These are phyloP conservation scores for Harringtonia aguacate DNA, from an alignment of 2,329 filamentous ascomycete genomes.

Conservation along the genomic window DNA sequence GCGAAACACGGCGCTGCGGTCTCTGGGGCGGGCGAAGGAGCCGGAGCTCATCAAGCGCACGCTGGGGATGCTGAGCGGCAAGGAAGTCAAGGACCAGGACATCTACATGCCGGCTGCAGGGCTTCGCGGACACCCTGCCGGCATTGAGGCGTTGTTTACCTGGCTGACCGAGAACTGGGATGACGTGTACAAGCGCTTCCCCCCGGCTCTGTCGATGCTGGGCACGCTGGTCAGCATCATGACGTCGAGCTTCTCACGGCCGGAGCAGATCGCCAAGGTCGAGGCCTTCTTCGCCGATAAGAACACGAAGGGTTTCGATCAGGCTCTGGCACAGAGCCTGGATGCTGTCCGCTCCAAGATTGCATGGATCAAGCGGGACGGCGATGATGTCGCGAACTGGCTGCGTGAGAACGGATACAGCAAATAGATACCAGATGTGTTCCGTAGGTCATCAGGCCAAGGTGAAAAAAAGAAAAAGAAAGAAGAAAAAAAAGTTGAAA, in stretches of 20 bases:
- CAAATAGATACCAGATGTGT: too few species aligned
- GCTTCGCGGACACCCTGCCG: conserved; percentile 64
- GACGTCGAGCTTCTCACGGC: conserved; percentile 68
- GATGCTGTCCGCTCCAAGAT: conserved; percentile 80
- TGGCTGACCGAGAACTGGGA: conserved; percentile 90
- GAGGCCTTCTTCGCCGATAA: conserved; percentile 71
- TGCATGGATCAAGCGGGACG: conserved; percentile 68
- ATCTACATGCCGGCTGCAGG: conserved; percentile 81
- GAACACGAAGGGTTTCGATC: conserved; percentile 77
- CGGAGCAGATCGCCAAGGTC: conserved; percentile 65
- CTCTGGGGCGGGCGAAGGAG: conserved; percentile 66
- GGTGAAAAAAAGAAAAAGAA: too few species aligned
- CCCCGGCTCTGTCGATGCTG: conserved; percentile 78
- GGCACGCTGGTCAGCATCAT: conserved; percentile 74
- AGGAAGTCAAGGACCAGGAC: conserved; percentile 87
- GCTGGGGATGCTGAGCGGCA: conserved; percentile 61
- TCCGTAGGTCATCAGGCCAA: too few species aligned
- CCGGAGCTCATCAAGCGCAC: conserved; percentile 75
- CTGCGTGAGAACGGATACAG: conserved; percentile 23
- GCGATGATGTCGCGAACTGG: conserved; percentile 51
- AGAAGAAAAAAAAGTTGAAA: too few species aligned
- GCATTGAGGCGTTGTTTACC: conserved; percentile 67
- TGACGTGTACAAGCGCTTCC: conserved; percentile 67
- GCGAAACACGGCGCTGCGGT: conserved; percentile 81
- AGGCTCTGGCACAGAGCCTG: conserved; percentile 78